Base-by-base conservation (phyloP, 768 basidiomycete genomes). In the Neoboletus brunneissimus region DNA sequence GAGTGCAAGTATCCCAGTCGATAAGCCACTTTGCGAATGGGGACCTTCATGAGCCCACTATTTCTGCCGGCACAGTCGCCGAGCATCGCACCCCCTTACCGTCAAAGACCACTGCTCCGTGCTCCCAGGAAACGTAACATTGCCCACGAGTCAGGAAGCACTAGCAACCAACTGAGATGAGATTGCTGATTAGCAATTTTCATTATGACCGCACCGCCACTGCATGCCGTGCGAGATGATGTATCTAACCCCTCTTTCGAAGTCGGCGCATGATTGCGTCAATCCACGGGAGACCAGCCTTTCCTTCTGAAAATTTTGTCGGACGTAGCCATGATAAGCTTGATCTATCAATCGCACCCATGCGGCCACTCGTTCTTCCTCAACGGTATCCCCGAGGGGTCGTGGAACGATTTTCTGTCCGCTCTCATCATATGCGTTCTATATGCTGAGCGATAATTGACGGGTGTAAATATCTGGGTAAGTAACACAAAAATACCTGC, bases 201-300 rank as follows among this genome's bases (percentile, higher is more conserved):
- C 68, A 66, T 66, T 69, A 61, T 59, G 29, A 15, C 20, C 47
- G 56, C 64, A 71, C 65, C 42, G 71, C 70, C 67, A 66, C 71
- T 45, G 54, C 55, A 62, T 56, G 62, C 61, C 64, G 61, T 61
- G 59, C 57, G 31, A 32, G 53, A 60, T 62, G 58, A 65, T 66
- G 62, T 51, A 60, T 52, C 55, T 64, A 57, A 57, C 48, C 54
- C 60, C 42, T 52, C 57, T 18, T 48, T 34, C 54, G 31, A 59
- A 54, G 55, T 35, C 52, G 57, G 25, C 56, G 57, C 65, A 63
- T 59, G 58, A 55, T 59, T 40, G 69, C 58, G 61, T 63, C 54
- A 58, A 63, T 60, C 59, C 56, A 68, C 27, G 57, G 57, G 25
- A 64, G 58, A 47, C 52, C 53, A 10, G 42, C n/a, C 38, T 29